These are phyloP conservation scores for Brassica carinata DNA, from an alignment of 345 rosid species.

Conservation along the genomic window DNA sequence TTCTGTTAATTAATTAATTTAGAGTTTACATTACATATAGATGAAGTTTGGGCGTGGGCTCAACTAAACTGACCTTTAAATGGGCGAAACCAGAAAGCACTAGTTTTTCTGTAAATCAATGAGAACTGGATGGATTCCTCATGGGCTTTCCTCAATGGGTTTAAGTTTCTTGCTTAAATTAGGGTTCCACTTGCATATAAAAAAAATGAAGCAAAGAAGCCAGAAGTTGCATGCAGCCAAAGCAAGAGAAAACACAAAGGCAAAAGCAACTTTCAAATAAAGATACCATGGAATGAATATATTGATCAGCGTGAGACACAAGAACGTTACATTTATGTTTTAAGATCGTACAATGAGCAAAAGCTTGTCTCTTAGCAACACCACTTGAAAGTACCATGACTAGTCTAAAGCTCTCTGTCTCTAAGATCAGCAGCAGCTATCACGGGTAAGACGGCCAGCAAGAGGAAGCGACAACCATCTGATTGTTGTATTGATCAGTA, in stretches of 20 bases:
- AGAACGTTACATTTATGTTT: conserved; percentile 6
- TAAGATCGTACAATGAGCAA: conserved; percentile 12
- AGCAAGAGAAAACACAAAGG: background rate
- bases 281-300: background rate
- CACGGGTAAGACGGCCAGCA: conserved; percentile 31
- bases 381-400: conserved; percentile 9
- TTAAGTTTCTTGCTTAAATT: background rate
- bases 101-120: background rate
- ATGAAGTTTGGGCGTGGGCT: conserved; percentile 1
- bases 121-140: background rate
- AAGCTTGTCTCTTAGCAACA: conserved; percentile 30
- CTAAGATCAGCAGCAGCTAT: conserved; percentile 4
- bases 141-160: background rate
- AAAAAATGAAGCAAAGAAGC: background rate
- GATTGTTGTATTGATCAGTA: conserved; percentile 23
- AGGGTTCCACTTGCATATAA: background rate
- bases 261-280: background rate
- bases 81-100: background rate
- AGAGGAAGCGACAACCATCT: conserved; percentile 25
- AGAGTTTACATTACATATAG: background rate
- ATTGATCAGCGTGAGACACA: background rate
- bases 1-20: background rate
- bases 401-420: conserved; percentile 6
- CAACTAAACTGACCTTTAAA: background rate
- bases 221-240: background rate